Evolutionary conservation across 2,329 filamentous ascomycete species (phyloP), one percentile per base, ranked within the genome.

Genomic region (Arthrobotrys musiformis): DNA sequence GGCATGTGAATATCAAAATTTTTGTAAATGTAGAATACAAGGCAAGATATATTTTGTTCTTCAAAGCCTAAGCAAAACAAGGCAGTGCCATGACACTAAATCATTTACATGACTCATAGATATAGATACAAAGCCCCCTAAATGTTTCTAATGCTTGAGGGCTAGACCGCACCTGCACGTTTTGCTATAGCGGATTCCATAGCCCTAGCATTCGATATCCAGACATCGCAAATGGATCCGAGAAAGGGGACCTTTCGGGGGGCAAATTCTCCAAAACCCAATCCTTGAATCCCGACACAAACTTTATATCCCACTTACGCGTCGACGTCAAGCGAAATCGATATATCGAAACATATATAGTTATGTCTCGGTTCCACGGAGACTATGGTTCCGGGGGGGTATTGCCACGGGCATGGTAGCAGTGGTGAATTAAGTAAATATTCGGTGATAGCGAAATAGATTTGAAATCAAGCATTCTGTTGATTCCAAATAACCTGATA

Each of bases 401-500:
- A n/a, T n/a, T n/a, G n/a, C 54, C 70, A 68, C 44, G 62, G 70
- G 17, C 40, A 52, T 19, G 61, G 61, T 35, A 33, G 4, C 33
- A n/a, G n/a, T 19, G 2, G 11, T 9, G 11, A 19, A 40, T 56
- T 35, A 30, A 24, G 15, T 6, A 19, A 17, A 33, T 37, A 40
- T 19, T 58, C 22, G n/a, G 28, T 33, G 50, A 35, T 37, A 2
- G 33, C 13, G 30, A 58, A 19, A 22, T 19, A 24, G 40, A 37
- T 7, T 30, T 40, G 19, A 26, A 37, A 58, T 19, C 19, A 19
- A 52, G 9, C 11, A 17, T 42, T 33, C 22, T 52, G n/a, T n/a
- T n/a, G n/a, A 70, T 70, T 70, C 30, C 66, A 70, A 70, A 70
- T 70, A 48, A 5, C 46, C 42, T 37, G 37, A 52, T 28, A 70